Evolutionary conservation across 2,329 filamentous ascomycete genomes (phyloP), one percentile per base, ranked within the genome.

Genomic region (Colletotrichum nymphaeae): DNA sequence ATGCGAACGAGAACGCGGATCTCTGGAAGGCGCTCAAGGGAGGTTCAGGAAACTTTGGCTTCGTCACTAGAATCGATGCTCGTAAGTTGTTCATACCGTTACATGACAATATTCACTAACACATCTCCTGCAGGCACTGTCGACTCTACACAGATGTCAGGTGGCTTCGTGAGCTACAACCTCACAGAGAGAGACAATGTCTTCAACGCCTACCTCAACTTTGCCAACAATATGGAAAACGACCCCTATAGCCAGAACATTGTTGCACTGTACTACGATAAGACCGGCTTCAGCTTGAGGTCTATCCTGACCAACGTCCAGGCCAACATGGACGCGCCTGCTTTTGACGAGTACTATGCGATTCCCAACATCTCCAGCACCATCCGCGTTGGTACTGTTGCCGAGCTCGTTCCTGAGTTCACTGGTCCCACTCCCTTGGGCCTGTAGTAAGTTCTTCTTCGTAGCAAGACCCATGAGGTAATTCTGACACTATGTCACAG

Each of bases 11-110:
- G 8, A 81, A 87, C 64, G 12, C 77, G 0, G 85, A 87, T 52
- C 80, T 88, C 1, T 88, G 80, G 77, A 82, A 81, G 67, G 86
- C 86, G 0, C 78, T 87, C 1, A 84, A 85, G 67, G 87, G 86
- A 7, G 86, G 87, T n/a, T 81, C 82, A 4, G 83, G 81, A 56
- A 88, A 88, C 76, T 83, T 86, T 57, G 86, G 84, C n/a, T 79
- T 84, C 65, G 78, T 82, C 22, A 81, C 84, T 16, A 74, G 77
- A 12, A 64, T 79, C 7, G 78, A 81, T 56, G 69, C 63, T 16
- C 46, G 69, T 64, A 22, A 63, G 69, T 68, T 32, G 16, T 9
- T 14, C 8, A 58, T 49, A 1, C 16, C 8, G 19, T 49, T 9
- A 3, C 3, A 8, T 49, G 42, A 8, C 19, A 3, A 8, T 49